These are phyloP conservation scores for Suillus spraguei DNA, from an alignment of 768 basidiomycete species.

Conservation along the genomic window DNA sequence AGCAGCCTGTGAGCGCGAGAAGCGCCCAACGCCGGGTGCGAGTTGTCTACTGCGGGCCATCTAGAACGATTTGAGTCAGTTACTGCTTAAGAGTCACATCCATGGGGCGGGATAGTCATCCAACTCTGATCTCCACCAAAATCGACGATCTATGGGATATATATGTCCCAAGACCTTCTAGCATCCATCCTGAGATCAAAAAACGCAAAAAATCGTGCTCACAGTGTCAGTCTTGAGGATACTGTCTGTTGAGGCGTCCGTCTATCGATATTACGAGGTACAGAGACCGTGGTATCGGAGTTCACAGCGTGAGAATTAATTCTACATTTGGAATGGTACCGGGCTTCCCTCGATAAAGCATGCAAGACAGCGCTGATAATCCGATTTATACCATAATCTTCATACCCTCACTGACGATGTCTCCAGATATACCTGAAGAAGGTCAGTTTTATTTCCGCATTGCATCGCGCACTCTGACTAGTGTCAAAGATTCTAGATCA, in stretches of 20 bases:
- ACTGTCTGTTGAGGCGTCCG: conserved; percentile 34
- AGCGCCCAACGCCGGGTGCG: conserved; percentile 77
- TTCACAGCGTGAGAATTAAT: conserved; percentile 24
- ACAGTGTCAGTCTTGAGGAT: conserved; percentile 49
- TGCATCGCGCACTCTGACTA: conserved; percentile 10
- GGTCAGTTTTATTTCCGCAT: conserved; percentile 17
- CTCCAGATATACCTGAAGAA: conserved; percentile 24
- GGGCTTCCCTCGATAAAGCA: too few relatives aligned
- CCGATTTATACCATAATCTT: conserved; percentile 18
- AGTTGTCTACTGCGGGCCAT: conserved; percentile 90
- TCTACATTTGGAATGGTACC: conserved; percentile 16
- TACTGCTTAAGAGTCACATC: conserved; percentile 34
- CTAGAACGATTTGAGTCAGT: conserved; percentile 39
- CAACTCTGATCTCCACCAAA: conserved; percentile 26
- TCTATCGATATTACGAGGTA: conserved; percentile 9
- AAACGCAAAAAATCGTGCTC: conserved; percentile 34
- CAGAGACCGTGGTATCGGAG: conserved; percentile 13
- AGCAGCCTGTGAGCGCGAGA: conserved; percentile 81
- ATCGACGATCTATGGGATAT: conserved; percentile 9
- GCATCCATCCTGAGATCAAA: conserved; percentile 6
- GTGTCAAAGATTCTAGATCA: conserved; percentile 50
- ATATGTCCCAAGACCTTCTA: neutral
- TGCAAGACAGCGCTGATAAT: neutral
- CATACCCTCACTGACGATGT: conserved; percentile 27
- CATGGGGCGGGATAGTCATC: conserved; percentile 34